A percentile compares a stretch with the other conserved stretches of the same genome.
Evolutionary conservation across 257 asterid genomes (phyloP).

Genomic region (Cordia subcordata): DNA sequence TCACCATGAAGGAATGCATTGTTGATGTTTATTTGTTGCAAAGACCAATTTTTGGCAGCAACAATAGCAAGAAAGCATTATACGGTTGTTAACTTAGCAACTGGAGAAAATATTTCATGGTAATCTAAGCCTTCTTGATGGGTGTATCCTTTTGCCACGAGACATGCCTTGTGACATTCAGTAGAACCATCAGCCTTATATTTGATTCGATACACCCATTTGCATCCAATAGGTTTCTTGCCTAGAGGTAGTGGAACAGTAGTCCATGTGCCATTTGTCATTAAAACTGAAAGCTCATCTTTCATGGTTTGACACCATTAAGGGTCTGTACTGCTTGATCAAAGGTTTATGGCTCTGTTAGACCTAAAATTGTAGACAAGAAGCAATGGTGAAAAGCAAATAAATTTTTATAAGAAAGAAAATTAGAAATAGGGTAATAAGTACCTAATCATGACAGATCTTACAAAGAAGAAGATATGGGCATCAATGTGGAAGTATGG

Average conservation of each 20-base stretch:
- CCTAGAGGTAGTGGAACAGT: neutral
- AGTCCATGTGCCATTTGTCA: neutral
- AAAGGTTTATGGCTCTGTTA: neutral
- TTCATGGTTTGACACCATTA: neutral
- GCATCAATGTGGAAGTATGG: too few relatives aligned
- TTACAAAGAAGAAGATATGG: too few relatives aligned
- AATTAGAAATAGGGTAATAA: neutral
- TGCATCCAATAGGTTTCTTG: neutral
- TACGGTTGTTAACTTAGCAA: neutral
- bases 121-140: conserved; percentile 3
- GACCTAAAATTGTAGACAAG: neutral
- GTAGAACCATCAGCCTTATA: neutral
- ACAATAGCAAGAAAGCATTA: neutral
- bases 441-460: neutral
- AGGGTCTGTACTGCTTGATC: neutral
- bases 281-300: neutral
- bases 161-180: neutral
- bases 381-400: neutral
- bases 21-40: neutral
- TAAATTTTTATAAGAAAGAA: neutral
- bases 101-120: neutral
- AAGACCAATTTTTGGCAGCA: neutral
- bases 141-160: neutral
- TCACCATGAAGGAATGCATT: neutral
- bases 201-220: conserved; percentile 3